A percentile compares a stretch with the other conserved stretches of the same genome.
phyloP scores from a whole-genome alignment of 2,329 filamentous ascomycete species.

The Cytospora schulzeri region DNA sequence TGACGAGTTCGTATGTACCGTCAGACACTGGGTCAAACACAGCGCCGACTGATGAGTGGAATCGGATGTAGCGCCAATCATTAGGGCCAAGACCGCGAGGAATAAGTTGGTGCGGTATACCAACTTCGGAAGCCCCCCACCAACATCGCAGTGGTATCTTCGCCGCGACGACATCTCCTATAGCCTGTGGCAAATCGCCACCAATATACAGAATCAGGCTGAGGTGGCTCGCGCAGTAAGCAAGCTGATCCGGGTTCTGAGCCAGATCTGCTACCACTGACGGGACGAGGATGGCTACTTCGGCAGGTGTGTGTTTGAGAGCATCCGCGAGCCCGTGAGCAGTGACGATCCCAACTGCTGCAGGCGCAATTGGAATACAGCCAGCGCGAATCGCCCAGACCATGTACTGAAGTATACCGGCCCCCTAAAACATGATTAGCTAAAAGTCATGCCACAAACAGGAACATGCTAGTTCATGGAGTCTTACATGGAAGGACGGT shows the following conservation, averaged over 20 bases:
- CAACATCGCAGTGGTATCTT: slow-evolving; percentile 11
- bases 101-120: slow-evolving; percentile 19
- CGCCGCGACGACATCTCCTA: slow-evolving; percentile 13
- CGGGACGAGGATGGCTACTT: slow-evolving; percentile 38
- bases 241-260: slow-evolving; percentile 4
- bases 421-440: slow-evolving; percentile 28
- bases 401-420: slow-evolving; percentile 31
- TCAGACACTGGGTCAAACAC: slow-evolving; percentile 6
- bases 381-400: slow-evolving; percentile 34
- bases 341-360: slow-evolving; percentile 32
- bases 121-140: slow-evolving; percentile 24
- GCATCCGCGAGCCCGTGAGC: slow-evolving; percentile 35
- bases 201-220: slow-evolving; percentile 12
- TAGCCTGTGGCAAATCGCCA: slow-evolving; percentile 14
- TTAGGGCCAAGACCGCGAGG: background rate
- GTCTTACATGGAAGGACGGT: slow-evolving; percentile 40
- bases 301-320: slow-evolving; percentile 35
- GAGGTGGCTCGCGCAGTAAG: slow-evolving; percentile 7
- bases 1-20: slow-evolving; percentile 13
- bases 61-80: slow-evolving; percentile 23
- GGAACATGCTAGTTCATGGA: no score
- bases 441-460: background rate
- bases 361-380: slow-evolving; percentile 31
- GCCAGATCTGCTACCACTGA: slow-evolving; percentile 40
- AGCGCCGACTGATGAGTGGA: slow-evolving; percentile 12